These are phyloP conservation scores for Aspergillus tamarii DNA, from an alignment of 2,329 filamentous ascomycete species.

Conservation along the genomic window DNA sequence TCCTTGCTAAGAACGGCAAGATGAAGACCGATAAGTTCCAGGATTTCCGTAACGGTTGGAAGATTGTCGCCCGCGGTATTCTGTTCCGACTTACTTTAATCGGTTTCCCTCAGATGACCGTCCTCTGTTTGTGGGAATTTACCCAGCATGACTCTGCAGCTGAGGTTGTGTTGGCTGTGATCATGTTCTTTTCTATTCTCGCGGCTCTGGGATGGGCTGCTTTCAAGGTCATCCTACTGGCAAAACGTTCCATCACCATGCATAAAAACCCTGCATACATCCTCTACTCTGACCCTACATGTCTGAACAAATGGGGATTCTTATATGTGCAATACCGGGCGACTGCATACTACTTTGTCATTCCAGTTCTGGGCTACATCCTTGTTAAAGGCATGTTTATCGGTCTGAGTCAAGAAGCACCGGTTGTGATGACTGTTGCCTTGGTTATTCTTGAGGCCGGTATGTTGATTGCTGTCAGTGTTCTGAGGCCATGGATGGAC, in stretches of 20 bases:
- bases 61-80: conserved; percentile 88
- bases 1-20: conserved; percentile 72
- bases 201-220: conserved; percentile 82
- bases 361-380: conserved; percentile 76
- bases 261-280: conserved; percentile 98
- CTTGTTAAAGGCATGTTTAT: conserved; percentile 90
- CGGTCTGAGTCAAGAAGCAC: conserved; percentile 72
- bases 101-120: conserved; percentile 86
- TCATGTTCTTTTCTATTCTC: conserved; percentile 83
- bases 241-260: conserved; percentile 83
- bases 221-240: conserved; percentile 85
- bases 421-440: conserved; percentile 76
- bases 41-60: conserved; percentile 94
- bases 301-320: conserved; percentile 97
- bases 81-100: conserved; percentile 88
- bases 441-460: conserved; percentile 80
- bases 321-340: conserved; percentile 96
- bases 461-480: conserved; percentile 74
- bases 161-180: conserved; percentile 81
- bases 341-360: conserved; percentile 92
- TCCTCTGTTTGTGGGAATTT: conserved; percentile 92
- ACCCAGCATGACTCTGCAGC: conserved; percentile 83
- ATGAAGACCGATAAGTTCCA: conserved; percentile 85
- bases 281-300: conserved; percentile 90
- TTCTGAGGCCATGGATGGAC: conserved; percentile 95